These are phyloP conservation scores for Fagopyrum esculentum DNA, from an alignment of 148 eudicot species.

Conservation along the genomic window DNA sequence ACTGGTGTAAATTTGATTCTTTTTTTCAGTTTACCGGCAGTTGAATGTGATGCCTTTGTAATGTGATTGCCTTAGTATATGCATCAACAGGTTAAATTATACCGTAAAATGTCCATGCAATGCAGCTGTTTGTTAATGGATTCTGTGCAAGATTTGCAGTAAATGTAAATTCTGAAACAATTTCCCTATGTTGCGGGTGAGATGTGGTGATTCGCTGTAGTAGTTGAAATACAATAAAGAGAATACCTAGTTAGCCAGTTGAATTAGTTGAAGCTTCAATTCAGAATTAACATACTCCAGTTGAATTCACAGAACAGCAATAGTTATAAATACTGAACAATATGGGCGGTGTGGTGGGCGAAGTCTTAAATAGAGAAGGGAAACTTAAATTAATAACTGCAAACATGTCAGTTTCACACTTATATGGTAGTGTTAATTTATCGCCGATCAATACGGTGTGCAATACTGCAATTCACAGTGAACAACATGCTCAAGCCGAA, in stretches of 20 bases:
- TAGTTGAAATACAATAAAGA: neutral
- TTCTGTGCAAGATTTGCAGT: no score
- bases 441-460: no score
- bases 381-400: neutral
- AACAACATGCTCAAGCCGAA: no score
- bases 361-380: conserved; percentile 1
- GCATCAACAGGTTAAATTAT: neutral
- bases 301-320: neutral
- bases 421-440: neutral
- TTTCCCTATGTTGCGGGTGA: neutral
- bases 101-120: neutral
- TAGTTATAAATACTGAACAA: neutral
- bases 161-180: no score
- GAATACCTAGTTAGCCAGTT: neutral
- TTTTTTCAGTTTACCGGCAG: neutral
- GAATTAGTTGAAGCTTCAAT: neutral
- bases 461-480: no score
- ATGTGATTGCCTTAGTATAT: neutral
- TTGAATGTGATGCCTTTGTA: conserved; percentile 1
- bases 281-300: neutral
- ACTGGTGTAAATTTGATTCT: neutral
- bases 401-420: neutral
- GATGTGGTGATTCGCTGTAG: neutral
- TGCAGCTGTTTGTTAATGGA: no score
- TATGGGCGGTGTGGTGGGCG: conserved; percentile 1